phyloP scores from a whole-genome alignment of 305 asterid species.

The Solanum hybrid region DNA sequence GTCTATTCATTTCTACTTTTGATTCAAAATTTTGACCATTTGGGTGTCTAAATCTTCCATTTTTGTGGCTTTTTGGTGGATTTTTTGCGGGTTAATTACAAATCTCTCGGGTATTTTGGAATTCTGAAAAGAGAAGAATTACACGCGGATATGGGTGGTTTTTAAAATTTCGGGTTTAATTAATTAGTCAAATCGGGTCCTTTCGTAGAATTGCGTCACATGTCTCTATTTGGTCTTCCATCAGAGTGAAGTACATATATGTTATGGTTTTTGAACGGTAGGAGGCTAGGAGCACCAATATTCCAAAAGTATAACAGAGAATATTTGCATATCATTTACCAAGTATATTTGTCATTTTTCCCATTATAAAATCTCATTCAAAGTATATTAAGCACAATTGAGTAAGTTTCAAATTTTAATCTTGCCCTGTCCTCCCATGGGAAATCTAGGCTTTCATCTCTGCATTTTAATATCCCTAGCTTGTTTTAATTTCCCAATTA shows the following conservation, averaged over 20 bases:
- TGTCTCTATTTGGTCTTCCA: too few species aligned
- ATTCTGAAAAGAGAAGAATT: not conserved
- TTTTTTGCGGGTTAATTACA: not conserved
- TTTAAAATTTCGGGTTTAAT: too few species aligned
- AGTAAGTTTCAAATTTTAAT: not conserved
- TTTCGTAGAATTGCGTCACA: too few species aligned
- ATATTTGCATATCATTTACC: not conserved
- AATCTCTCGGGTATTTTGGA: constrained; percentile 2
- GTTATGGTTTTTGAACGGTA: too few species aligned
- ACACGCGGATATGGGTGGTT: too few species aligned
- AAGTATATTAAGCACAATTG: not conserved
- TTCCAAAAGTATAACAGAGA: too few species aligned
- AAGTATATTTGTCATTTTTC: not conserved
- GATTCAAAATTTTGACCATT: not conserved
- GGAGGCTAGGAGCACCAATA: not conserved
- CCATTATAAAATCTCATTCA: not conserved
- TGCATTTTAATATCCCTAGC: not conserved
- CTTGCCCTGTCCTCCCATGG: not conserved
- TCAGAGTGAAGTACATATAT: too few species aligned
- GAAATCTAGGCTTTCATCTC: not conserved
- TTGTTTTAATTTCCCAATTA: not conserved
- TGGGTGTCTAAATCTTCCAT: constrained; percentile 5
- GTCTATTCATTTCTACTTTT: not conserved
- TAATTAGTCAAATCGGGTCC: too few species aligned
- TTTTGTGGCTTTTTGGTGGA: constrained; percentile 3